Percentiles rank a stretch among this genome's conserved stretches.
Evolutionary conservation across 441 rosid genomes (phyloP).

Genomic region (Populus trichocarpa): DNA sequence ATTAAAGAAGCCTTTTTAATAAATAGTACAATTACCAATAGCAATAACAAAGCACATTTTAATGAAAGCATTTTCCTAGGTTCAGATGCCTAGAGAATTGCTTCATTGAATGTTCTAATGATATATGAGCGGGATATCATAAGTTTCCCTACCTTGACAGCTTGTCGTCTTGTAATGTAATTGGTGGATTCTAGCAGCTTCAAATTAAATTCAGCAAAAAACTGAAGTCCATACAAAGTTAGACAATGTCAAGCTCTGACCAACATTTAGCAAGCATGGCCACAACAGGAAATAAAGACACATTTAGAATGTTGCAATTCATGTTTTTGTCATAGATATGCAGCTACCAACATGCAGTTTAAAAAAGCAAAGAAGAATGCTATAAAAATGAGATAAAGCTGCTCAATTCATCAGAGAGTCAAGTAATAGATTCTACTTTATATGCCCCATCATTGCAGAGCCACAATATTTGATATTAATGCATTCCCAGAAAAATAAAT

Average conservation of each 20-base stretch:
- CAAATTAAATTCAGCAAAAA: constrained; percentile 76
- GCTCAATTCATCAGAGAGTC: not conserved
- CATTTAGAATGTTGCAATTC: not conserved
- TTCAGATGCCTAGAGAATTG: not conserved
- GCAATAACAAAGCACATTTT: constrained; percentile 6
- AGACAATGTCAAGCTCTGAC: constrained; percentile 3
- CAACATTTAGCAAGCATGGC: not conserved
- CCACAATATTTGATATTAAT: no score
- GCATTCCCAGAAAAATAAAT: no score
- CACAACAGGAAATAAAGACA: not conserved
- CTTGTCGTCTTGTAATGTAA: constrained; percentile 48
- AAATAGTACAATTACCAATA: not conserved
- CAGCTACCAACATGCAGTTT: not conserved
- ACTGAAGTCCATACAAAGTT: constrained; percentile 40
- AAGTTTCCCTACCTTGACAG: constrained; percentile 30
- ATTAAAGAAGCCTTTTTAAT: not conserved
- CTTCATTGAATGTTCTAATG: not conserved
- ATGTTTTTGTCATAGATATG: not conserved
- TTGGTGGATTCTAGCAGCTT: constrained; percentile 83
- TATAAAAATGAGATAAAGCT: not conserved
- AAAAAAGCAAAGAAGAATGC: not conserved
- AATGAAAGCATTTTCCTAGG: not conserved
- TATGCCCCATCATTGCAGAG: not conserved
- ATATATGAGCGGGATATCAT: not conserved
- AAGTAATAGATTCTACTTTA: not conserved